Conservation (phyloP, 73 alveolate genomes). For the Paramecium sonneborni region DNA sequence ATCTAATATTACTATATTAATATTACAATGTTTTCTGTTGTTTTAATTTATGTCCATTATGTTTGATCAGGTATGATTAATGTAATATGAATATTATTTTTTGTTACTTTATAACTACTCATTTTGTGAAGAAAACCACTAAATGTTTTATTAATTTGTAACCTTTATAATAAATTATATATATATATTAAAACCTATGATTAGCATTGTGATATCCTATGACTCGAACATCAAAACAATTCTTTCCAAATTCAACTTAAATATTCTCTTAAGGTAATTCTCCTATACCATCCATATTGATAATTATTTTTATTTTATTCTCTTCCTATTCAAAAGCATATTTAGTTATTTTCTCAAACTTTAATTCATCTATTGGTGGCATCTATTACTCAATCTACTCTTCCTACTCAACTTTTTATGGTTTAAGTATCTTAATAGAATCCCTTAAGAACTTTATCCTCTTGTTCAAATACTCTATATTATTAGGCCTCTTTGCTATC, state of each 20-base stretch:
- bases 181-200: neutral
- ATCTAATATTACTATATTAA: neutral
- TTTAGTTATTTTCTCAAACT: neutral
- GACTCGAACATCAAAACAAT: neutral
- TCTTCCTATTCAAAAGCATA: constrained; percentile 29
- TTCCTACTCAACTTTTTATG: neutral
- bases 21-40: neutral
- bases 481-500: neutral
- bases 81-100: neutral
- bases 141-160: neutral
- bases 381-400: neutral
- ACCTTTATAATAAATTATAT: neutral
- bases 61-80: neutral
- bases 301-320: neutral
- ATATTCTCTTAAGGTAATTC: neutral
- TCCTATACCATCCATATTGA: neutral
- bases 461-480: neutral
- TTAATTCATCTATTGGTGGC: neutral
- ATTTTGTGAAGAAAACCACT: neutral
- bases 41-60: neutral
- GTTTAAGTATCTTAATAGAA: neutral
- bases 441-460: neutral
- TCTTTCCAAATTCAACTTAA: neutral
- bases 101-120: neutral
- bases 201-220: neutral